Evolutionary conservation across 306 rosid genomes (phyloP).

Genomic region (Citrullus mucosospermus): DNA sequence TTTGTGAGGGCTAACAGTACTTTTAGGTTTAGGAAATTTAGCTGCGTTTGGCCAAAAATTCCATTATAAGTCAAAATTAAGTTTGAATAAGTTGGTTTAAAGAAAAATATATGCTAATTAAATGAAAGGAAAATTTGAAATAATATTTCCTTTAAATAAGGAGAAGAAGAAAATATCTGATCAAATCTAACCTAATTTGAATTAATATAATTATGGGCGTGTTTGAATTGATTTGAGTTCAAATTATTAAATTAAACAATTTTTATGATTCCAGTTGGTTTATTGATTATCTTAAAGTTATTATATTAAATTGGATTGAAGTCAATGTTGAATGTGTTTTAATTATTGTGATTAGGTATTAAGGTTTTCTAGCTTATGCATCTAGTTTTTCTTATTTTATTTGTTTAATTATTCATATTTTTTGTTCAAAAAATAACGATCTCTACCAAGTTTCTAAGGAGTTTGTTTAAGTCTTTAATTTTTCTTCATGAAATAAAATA

Average conservation of each 20-base stretch:
- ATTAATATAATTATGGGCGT: background rate
- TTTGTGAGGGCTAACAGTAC: background rate
- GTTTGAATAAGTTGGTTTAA: background rate
- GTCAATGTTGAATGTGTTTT: background rate
- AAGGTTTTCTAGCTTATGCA: background rate
- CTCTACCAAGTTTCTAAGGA: too few relatives aligned
- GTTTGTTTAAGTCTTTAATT: too few relatives aligned
- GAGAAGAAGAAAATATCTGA: background rate
- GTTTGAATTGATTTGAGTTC: background rate
- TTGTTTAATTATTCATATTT: too few relatives aligned
- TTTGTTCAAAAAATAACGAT: too few relatives aligned
- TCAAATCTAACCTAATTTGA: background rate
- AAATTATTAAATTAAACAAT: background rate
- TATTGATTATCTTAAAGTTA: background rate
- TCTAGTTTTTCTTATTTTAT: background rate
- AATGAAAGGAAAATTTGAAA: background rate
- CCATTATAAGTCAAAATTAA: background rate
- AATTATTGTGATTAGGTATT: background rate
- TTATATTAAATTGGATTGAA: background rate
- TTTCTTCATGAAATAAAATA: too few relatives aligned
- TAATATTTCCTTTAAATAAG: background rate
- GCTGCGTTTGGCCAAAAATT: background rate
- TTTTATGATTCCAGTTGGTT: background rate
- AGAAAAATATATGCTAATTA: background rate
- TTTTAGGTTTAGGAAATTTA: background rate